Evolutionary conservation across 2,329 filamentous ascomycete genomes (phyloP), one percentile per base, ranked within the genome.

Genomic region (Aaosphaeria pasadenensis): DNA sequence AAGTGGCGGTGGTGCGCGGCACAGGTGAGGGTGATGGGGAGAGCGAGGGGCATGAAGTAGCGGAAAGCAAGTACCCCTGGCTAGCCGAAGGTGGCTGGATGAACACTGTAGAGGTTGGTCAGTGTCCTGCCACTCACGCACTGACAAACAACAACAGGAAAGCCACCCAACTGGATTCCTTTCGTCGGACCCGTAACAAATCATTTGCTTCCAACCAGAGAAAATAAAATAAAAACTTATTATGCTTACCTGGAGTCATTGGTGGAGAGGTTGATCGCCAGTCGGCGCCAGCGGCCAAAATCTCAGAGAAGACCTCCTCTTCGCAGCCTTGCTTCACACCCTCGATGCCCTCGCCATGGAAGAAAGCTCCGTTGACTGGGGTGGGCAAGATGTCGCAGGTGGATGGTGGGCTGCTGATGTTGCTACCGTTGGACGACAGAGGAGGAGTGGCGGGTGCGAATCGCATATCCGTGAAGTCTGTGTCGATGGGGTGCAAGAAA

Each of bases 391-490:
- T 75, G 53, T 91, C 89, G 66, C 80, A 86, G 71, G 81, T 86
- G 43, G 81, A 87, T 44, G 80, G 82, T 30, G 92, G 90, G 79
- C 90, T 96, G 76, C 89, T 90, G 63, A 90, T 87, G 48, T 83
- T 85, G 77, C 91, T 96, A 57, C 88, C 87, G 30, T 89, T 87
- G 3, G 88, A 86, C 28, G 91, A 96, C 61, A 96, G 80, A 41
- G 91, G 88, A 43, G 91, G 91, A 17, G 91, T 96, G 6, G 89
- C 85, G 32, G 91, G 91, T 65, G 89, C 89, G 72, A 86, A 88
- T 56, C 84, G 80, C 59, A 77, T 72, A 50, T 86, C 83, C 30
- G 74, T 71, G 59, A 88, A 81, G 59, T 91, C 86, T 11, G 88
- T 89, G 71, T 95, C 88, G 55, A 95, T 74, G 62, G 90, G 78